phyloP scores from a whole-genome alignment of 371 early-diverging fungal species.

The Gilbertella persicaria region DNA sequence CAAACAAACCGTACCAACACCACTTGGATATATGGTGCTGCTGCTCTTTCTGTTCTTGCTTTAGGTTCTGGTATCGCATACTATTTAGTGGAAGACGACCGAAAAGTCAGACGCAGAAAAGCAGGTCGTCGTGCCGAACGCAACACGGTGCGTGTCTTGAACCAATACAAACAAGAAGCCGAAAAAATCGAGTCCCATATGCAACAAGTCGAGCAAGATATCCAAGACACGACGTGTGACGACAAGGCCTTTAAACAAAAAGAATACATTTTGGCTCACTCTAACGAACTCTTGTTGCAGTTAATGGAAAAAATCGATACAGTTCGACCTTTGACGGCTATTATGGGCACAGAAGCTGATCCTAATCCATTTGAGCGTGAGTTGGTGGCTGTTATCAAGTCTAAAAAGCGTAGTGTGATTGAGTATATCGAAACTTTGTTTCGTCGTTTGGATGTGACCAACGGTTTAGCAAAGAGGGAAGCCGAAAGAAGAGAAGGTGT shows the following conservation, averaged over 20 bases:
- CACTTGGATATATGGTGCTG: slow-evolving; percentile 11
- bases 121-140: slow-evolving; percentile 20
- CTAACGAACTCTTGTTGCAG: slow-evolving; percentile 40
- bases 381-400: slow-evolving; percentile 29
- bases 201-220: background rate
- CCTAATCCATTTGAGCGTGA: slow-evolving; percentile 24
- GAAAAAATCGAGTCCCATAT: slow-evolving; percentile 21
- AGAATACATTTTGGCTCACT: slow-evolving; percentile 31
- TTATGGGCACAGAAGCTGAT: slow-evolving; percentile 19
- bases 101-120: slow-evolving; percentile 29
- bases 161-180: slow-evolving; percentile 29
- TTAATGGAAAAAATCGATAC: slow-evolving; percentile 44
- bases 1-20: slow-evolving; percentile 9
- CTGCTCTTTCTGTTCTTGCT: slow-evolving; percentile 9
- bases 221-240: slow-evolving; percentile 13
- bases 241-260: slow-evolving; percentile 21
- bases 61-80: slow-evolving; percentile 20
- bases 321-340: slow-evolving; percentile 31
- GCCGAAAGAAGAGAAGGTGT: slow-evolving; percentile 12
- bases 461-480: slow-evolving; percentile 12
- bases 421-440: slow-evolving; percentile 24
- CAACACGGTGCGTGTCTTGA: slow-evolving; percentile 21
- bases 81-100: slow-evolving; percentile 40
- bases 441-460: slow-evolving; percentile 17
- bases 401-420: slow-evolving; percentile 32